Percentiles rank a stretch among this genome's conserved stretches.
Conservation (phyloP, 495 filamentous ascomycete genomes). For the Gamarada debralockiae region DNA sequence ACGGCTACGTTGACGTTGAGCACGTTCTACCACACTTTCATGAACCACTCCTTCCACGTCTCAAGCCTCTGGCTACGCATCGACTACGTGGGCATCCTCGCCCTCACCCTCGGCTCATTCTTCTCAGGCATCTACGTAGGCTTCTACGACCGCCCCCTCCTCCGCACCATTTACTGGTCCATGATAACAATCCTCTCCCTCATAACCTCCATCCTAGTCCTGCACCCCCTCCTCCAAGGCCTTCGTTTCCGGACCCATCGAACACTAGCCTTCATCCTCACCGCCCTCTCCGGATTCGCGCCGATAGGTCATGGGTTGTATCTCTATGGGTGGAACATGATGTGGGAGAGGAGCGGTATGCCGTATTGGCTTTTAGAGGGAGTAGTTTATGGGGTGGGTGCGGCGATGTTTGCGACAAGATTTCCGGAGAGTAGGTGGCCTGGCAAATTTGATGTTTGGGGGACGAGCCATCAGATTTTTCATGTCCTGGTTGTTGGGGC, state of each 20-base stretch:
- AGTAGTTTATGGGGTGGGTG: slow-evolving; percentile 28
- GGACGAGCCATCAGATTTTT: slow-evolving; percentile 62
- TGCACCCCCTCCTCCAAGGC: slow-evolving; percentile 42
- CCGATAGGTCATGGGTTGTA: slow-evolving; percentile 42
- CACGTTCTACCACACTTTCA: slow-evolving; percentile 44
- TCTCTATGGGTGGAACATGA: slow-evolving; percentile 35
- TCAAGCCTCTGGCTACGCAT: slow-evolving; percentile 38
- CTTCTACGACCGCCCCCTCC: slow-evolving; percentile 42
- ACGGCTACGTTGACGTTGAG: slow-evolving; percentile 38
- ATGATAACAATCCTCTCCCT: slow-evolving; percentile 35
- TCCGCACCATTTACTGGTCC: slow-evolving; percentile 40
- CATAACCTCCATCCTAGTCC: slow-evolving; percentile 32
- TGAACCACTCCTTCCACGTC: slow-evolving; percentile 41
- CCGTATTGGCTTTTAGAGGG: slow-evolving; percentile 40
- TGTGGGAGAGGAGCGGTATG: slow-evolving; percentile 40
- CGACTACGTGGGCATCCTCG: slow-evolving; percentile 46
- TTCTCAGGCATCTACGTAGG: slow-evolving; percentile 56
- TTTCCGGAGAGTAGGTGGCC: slow-evolving; percentile 36
- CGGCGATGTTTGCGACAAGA: slow-evolving; percentile 36
- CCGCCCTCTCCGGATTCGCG: slow-evolving; percentile 42
- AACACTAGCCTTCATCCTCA: slow-evolving; percentile 39
- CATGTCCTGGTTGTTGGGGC: slow-evolving; percentile 61
- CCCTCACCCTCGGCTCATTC: slow-evolving; percentile 43
- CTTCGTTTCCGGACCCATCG: slow-evolving; percentile 31
- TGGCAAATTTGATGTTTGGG: slow-evolving; percentile 56